Evolutionary conservation across 2,329 filamentous ascomycete species (phyloP).

Genomic region (Hysterium pulicare): DNA sequence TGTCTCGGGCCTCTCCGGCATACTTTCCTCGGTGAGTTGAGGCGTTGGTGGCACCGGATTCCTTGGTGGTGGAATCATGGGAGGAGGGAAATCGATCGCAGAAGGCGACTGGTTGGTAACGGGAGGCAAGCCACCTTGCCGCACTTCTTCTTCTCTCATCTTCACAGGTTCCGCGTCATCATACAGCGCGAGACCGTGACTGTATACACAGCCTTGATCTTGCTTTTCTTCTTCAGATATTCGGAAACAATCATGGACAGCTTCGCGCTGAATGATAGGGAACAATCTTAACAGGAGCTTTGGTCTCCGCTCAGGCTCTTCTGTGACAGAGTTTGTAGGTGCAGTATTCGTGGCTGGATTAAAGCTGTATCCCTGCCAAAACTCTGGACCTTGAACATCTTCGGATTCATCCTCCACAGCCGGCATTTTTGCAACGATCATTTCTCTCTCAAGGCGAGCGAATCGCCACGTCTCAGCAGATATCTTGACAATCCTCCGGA

Average conservation of each 20-base stretch:
- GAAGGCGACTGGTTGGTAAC: slow-evolving; percentile 33
- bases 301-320: slow-evolving; percentile 28
- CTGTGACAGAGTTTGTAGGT: slow-evolving; percentile 18
- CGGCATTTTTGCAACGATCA: slow-evolving; percentile 52
- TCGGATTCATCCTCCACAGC: slow-evolving; percentile 30
- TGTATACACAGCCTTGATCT: slow-evolving; percentile 50
- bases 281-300: slow-evolving; percentile 50
- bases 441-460: slow-evolving; percentile 55
- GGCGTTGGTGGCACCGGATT: slow-evolving; percentile 23
- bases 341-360: slow-evolving; percentile 30
- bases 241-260: slow-evolving; percentile 45
- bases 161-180: slow-evolving; percentile 41
- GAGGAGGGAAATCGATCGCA: slow-evolving; percentile 38
- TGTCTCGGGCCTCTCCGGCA: too few species aligned
- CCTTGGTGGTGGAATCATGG: slow-evolving; percentile 32
- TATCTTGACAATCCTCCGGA: slow-evolving; percentile 55
- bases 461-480: slow-evolving; percentile 59
- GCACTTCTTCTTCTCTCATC: slow-evolving; percentile 32
- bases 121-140: slow-evolving; percentile 38
- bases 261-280: slow-evolving; percentile 52
- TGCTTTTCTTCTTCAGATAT: slow-evolving; percentile 37
- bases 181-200: slow-evolving; percentile 49
- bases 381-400: slow-evolving; percentile 27
- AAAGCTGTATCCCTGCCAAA: slow-evolving; percentile 34
- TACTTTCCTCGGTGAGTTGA: too few species aligned